Conservation (phyloP, 257 asterid species). For the Solanum virginianum region DNA sequence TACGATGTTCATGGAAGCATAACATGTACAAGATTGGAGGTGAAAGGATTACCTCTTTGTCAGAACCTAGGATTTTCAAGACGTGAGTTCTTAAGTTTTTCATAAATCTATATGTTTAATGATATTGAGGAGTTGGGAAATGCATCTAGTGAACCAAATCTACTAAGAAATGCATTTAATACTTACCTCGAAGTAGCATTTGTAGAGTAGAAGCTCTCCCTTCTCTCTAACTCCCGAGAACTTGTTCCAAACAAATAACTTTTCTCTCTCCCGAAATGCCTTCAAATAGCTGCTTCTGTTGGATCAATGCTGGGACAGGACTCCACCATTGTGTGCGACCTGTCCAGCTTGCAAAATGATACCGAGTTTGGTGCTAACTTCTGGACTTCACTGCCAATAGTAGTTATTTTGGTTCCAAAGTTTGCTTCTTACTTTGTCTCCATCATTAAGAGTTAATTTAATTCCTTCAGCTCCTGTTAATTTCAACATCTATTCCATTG, state of each 20-base stretch:
- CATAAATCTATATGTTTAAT: not conserved
- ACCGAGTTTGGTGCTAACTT: not conserved
- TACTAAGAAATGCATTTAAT: not conserved
- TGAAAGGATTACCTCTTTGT: not conserved
- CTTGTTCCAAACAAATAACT: not conserved
- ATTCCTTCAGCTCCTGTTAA: not conserved
- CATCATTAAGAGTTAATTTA: not conserved
- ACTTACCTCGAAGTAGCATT: not conserved
- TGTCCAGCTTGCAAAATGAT: not conserved
- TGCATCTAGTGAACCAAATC: not conserved
- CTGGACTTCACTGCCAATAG: not conserved
- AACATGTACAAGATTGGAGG: not conserved
- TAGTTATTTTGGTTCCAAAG: not conserved
- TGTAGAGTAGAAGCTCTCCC: not conserved
- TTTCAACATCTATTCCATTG: not conserved
- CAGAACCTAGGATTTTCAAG: not conserved
- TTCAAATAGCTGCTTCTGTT: not conserved
- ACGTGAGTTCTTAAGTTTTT: not conserved
- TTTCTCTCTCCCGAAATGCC: not conserved
- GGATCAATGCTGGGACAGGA: not conserved
- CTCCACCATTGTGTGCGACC: not conserved
- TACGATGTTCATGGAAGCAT: not conserved
- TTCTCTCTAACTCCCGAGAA: not conserved
- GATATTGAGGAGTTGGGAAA: not conserved
- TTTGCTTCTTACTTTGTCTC: not conserved